Evolutionary conservation across 2,329 filamentous ascomycete species (phyloP).

Genomic region (Nectriaceae sp.): DNA sequence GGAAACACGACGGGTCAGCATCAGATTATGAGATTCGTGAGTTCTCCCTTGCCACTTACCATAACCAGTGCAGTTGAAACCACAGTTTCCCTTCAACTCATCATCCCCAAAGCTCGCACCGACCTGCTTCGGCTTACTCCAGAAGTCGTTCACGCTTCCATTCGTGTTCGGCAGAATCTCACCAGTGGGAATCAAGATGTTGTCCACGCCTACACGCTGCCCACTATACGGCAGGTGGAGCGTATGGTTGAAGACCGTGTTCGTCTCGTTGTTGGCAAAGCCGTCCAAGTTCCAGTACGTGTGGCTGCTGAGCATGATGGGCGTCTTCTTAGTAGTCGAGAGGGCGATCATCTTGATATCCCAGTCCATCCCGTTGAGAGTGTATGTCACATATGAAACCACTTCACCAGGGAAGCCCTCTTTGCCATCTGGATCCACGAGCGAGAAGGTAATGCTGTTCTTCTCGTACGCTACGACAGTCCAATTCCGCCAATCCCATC

Average conservation of each 20-base stretch:
- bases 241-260: constrained; percentile 68
- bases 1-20: not conserved
- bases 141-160: constrained; percentile 77
- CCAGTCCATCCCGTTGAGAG: constrained; percentile 66
- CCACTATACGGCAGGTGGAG: constrained; percentile 73
- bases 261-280: constrained; percentile 72
- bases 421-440: constrained; percentile 72
- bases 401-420: constrained; percentile 81
- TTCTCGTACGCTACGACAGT: constrained; percentile 69
- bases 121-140: constrained; percentile 77
- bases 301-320: constrained; percentile 77
- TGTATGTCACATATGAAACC: constrained; percentile 73
- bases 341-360: constrained; percentile 72
- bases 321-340: constrained; percentile 72
- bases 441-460: constrained; percentile 72
- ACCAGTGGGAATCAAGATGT: constrained; percentile 74
- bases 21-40: not conserved
- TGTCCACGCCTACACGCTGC: constrained; percentile 68
- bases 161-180: constrained; percentile 69
- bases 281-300: constrained; percentile 85
- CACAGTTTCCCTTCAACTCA: constrained; percentile 73
- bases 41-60: constrained; percentile 49
- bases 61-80: constrained; percentile 80
- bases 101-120: constrained; percentile 67
- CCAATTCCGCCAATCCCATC: constrained; percentile 80